Percentiles rank a stretch among this genome's conserved stretches.
Evolutionary conservation across 2,329 filamentous ascomycete genomes (phyloP).

Genomic region (Verticillium albo-atrum): DNA sequence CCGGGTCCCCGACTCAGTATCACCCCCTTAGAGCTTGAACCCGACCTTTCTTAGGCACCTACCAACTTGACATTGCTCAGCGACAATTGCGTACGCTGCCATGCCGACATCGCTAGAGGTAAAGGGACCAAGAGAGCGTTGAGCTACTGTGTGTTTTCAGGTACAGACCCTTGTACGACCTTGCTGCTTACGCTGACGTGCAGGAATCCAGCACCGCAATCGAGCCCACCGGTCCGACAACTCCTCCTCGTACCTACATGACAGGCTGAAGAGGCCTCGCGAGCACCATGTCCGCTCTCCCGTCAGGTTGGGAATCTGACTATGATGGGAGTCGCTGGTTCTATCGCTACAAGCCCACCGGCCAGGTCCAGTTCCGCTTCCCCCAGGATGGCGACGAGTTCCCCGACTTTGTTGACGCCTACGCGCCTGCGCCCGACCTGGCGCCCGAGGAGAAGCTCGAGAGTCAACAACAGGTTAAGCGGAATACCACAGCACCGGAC

Average conservation of each 20-base stretch:
- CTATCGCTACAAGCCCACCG: constrained; percentile 51
- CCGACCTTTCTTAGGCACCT: not conserved
- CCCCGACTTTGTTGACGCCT: constrained; percentile 40
- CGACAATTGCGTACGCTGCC: not conserved
- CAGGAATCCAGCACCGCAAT: not conserved
- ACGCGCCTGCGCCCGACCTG: constrained; percentile 31
- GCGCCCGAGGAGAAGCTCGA: constrained; percentile 49
- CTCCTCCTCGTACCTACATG: not conserved
- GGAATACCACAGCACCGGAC: constrained; percentile 20
- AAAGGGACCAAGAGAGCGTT: not conserved
- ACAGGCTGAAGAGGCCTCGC: not conserved
- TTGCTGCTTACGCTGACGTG: not conserved
- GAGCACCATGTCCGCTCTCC: constrained; percentile 36
- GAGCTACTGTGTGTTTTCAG: not conserved
- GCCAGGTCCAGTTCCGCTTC: constrained; percentile 51
- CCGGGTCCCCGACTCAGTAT: not conserved
- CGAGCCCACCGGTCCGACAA: not conserved
- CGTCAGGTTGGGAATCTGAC: constrained; percentile 52
- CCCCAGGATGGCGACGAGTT: constrained; percentile 55
- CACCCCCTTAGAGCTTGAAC: not conserved
- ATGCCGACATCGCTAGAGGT: not conserved
- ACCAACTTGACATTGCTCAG: not conserved
- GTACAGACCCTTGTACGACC: not conserved
- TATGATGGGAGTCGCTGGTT: constrained; percentile 56
- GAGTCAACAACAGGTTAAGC: constrained; percentile 44